Percentiles rank a stretch among this genome's conserved stretches.
Evolutionary conservation across 768 basidiomycete species (phyloP).

Genomic region (Leccinum sublutescens): DNA sequence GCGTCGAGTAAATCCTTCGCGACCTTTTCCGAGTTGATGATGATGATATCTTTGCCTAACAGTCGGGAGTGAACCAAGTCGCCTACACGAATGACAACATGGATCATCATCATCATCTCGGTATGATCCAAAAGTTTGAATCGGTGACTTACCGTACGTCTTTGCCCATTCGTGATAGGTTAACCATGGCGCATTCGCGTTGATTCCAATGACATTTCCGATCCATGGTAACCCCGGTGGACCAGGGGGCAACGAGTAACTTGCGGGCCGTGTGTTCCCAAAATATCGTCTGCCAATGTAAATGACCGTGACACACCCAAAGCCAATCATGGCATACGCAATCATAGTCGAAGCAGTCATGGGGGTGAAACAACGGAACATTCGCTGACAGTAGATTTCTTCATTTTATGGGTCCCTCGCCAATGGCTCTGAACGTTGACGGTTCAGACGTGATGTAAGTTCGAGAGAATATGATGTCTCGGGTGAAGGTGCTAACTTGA

Average conservation of each 20-base stretch:
- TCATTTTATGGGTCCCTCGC: not conserved
- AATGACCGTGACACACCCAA: not conserved
- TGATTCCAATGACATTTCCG: not conserved
- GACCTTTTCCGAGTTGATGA: not conserved
- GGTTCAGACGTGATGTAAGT: not conserved
- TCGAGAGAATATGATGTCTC: not conserved
- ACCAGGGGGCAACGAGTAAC: not conserved
- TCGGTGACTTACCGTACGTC: not conserved
- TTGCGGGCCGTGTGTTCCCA: not conserved
- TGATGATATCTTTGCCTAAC: not conserved
- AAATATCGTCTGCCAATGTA: not conserved
- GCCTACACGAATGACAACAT: not conserved
- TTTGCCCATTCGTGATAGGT: conserved; percentile 1
- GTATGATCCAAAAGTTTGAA: not conserved
- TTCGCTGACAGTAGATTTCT: not conserved
- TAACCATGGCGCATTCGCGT: not conserved
- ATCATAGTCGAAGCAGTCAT: not conserved
- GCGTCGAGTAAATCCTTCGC: not conserved
- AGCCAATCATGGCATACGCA: not conserved
- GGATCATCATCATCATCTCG: not conserved
- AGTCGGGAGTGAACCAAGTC: not conserved
- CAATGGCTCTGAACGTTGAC: not conserved
- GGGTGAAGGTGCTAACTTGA: not conserved
- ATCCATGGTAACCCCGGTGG: not conserved
- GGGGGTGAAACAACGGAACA: not conserved